phyloP scores from a whole-genome alignment of 2,329 filamentous ascomycete genomes.

The Aspergillus aculeatinus region DNA sequence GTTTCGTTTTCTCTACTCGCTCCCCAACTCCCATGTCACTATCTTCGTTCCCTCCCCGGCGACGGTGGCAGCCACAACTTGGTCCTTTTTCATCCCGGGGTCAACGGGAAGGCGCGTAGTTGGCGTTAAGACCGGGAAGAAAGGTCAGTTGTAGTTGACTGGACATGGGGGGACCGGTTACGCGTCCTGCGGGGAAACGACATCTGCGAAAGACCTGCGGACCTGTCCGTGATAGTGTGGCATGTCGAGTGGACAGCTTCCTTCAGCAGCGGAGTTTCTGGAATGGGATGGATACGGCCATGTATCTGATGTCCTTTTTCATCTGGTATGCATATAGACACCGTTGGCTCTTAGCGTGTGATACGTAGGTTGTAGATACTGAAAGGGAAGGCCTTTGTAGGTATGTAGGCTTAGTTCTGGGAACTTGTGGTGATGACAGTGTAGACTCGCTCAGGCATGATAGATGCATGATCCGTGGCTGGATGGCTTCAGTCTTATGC shows the following conservation, averaged over 20 bases:
- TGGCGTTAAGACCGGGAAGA: background rate
- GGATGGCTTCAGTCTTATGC: too few species aligned
- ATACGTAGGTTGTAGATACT: background rate
- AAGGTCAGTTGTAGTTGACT: background rate
- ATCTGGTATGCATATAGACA: conserved; percentile 19
- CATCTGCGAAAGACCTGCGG: conserved; percentile 19
- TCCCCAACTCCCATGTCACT: background rate
- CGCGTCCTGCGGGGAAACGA: background rate
- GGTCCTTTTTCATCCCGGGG: background rate
- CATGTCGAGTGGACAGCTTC: conserved; percentile 12
- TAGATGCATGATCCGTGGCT: too few species aligned
- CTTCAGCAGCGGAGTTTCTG: conserved; percentile 23
- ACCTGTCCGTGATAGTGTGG: conserved; percentile 14
- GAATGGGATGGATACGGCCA: conserved; percentile 17
- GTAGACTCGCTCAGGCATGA: too few species aligned
- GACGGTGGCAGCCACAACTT: background rate
- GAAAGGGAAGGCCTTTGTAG: too few species aligned
- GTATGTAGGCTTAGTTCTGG: too few species aligned
- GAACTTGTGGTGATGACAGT: too few species aligned
- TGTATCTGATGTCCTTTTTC: conserved; percentile 11
- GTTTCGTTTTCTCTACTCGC: conserved; percentile 8
- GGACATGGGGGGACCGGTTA: background rate
- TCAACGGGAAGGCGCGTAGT: background rate
- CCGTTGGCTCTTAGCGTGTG: conserved; percentile 9
- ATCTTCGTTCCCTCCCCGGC: background rate